phyloP scores from a whole-genome alignment of 2,329 filamentous ascomycete species.

The Aspergillus melleus region DNA sequence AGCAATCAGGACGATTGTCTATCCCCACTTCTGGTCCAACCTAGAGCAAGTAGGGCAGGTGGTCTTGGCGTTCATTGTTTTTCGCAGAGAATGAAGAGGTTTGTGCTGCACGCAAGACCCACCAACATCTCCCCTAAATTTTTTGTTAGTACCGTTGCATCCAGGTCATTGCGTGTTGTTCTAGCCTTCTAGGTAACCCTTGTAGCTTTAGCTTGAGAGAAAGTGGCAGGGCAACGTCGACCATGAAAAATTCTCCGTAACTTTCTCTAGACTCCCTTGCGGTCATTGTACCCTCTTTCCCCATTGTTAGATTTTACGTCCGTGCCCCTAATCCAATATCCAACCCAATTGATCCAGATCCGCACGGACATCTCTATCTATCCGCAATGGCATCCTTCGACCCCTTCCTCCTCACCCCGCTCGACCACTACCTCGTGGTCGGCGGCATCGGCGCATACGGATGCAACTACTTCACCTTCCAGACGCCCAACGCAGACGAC shows the following conservation, averaged over 20 bases:
- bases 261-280: neutral
- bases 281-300: neutral
- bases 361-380: neutral
- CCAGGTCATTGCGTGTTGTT: neutral
- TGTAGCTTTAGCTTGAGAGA: neutral
- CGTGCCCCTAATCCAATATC: neutral
- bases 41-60: no score
- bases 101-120: neutral
- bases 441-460: neutral
- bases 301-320: neutral
- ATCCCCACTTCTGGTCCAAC: no score
- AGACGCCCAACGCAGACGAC: neutral
- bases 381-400: neutral
- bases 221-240: neutral
- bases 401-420: conserved; percentile 6
- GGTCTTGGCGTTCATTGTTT: neutral
- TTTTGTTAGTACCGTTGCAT: neutral
- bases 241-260: neutral
- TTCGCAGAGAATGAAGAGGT: neutral
- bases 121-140: neutral
- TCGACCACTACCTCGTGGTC: conserved; percentile 9
- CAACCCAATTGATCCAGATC: neutral
- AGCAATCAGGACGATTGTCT: no score
- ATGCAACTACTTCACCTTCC: conserved; percentile 3
- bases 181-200: neutral